Base-by-base conservation (phyloP, 306 rosid species). In the cucumber (Cucumis sativus) region DNA sequence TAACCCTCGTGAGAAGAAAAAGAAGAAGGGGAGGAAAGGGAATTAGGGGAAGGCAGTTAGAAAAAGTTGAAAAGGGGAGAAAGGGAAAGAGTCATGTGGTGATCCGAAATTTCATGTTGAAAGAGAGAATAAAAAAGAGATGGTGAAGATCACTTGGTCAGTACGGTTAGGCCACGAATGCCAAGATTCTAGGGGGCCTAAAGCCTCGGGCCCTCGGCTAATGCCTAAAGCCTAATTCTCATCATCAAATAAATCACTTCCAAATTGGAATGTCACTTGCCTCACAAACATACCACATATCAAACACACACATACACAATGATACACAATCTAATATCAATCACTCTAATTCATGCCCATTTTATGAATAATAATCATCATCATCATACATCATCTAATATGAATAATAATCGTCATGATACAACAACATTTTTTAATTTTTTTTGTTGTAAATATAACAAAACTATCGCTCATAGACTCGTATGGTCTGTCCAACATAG, bases 61-160 rank as follows among this genome's bases (percentile, higher is more conserved):
- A 83, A 81, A 77, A 84, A 72, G 74, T 43, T 68, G 61, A 58
- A 79, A 15, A 25, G 63, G 70, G n/a, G 11, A 43, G 78, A 78
- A 52, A 52, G n/a, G 83, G 92, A 88, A 93, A 67, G 30, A 86
- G 97, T 92, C 93, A 55, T 84, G 88, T 82, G 92, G 96, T 80
- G 96, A 91, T 87, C 89, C 96, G 89, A 86, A 81, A 81, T 79
- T 65, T 37, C 75, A 69, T 60, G 18, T 35, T 59, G 39, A 58
- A 15, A 78, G 70, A 33, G 74, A 30, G 3, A 82, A 80, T 75
- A 51, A 8, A 56, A 3, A 82, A 39, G 54, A 21, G 86, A 86
- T 83, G 80, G 87, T 84, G 94, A 79, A 67, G 87, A 82, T 59
- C 86, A 84, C 84, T 87, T 74, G 3, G 40, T 45, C 78, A 45